Conservation (phyloP, 805 yeast genomes). For the Saccharomyces jurei region DNA sequence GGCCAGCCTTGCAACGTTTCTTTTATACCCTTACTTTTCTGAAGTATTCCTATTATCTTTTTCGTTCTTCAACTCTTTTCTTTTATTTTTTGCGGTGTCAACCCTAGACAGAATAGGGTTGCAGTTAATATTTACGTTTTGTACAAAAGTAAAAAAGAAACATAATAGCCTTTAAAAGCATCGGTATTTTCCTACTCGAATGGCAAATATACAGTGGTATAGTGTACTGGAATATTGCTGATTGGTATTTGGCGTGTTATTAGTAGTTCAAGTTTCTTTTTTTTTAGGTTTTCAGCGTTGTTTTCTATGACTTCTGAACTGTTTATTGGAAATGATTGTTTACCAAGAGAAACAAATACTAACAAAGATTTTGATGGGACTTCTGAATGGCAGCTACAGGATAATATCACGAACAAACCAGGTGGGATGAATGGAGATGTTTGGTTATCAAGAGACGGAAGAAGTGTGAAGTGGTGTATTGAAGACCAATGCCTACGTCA, state of each 20-base stretch:
- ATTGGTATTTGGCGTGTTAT: neutral
- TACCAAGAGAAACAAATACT: neutral
- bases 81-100: neutral
- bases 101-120: neutral
- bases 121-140: neutral
- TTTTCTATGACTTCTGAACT: neutral
- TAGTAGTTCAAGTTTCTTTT: neutral
- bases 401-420: neutral
- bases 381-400: neutral
- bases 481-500: constrained; percentile 15
- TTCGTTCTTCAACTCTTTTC: neutral
- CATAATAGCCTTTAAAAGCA: neutral
- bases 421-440: constrained; percentile 13
- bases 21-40: neutral
- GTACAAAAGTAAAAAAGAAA: neutral
- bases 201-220: neutral
- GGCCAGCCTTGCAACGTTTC: neutral
- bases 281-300: neutral
- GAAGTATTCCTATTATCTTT: neutral
- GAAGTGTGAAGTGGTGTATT: constrained; percentile 33
- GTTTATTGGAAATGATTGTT: neutral
- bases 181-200: neutral
- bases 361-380: neutral
- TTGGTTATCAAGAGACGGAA: constrained; percentile 31
- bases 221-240: neutral